Base-by-base conservation (phyloP, 2,329 filamentous ascomycete genomes). In the Pseudogymnoascus sp. region DNA sequence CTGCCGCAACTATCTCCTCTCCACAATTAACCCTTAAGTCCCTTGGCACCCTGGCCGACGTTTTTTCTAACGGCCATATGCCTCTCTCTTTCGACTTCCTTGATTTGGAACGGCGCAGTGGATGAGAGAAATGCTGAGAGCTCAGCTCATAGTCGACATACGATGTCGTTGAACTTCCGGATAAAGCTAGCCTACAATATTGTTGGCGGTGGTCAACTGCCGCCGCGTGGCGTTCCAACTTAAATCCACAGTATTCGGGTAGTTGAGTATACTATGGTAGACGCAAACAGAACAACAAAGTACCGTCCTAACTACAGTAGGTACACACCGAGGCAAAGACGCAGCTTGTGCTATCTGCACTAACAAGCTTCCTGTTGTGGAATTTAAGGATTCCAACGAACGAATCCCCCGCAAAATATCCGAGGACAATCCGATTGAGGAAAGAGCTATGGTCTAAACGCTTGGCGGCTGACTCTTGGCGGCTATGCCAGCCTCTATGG, bases 291-390 rank as follows among this genome's bases (percentile, higher is more conserved):
- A 33, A 55, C n/a, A 33, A 55, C 48, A 55, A 55, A 55, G 15
- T 33, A 55, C 33, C 3, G n/a, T 17, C 10, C 48, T 33, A 33
- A 17, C 29, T 33, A 5, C n/a, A 55, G 48, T 33, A 55, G 7
- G 48, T 33, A 13, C 27, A 6, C 48, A 55, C 48, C 48, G 48
- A 55, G 48, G 29, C 29, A 55, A 17, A 55, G 48, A 29, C n/a
- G 48, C 48, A 33, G 44, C 25, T 55, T 15, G 27, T 33, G 27
- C n/a, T 33, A 55, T 55, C 29, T 7, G 48, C 29, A 21, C 48
- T 55, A 21, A 21, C 48, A 55, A 55, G 48, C 48, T 55, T 55
- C 48, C 48, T 55, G 29, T 55, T 55, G 48, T 55, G 48, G 48
- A 55, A 55, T 55, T 33, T 17, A 17, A 33, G 9, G 15, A 10